phyloP scores from a whole-genome alignment of 176 grass and related monocot species.

The Rhynchospora pubera region DNA sequence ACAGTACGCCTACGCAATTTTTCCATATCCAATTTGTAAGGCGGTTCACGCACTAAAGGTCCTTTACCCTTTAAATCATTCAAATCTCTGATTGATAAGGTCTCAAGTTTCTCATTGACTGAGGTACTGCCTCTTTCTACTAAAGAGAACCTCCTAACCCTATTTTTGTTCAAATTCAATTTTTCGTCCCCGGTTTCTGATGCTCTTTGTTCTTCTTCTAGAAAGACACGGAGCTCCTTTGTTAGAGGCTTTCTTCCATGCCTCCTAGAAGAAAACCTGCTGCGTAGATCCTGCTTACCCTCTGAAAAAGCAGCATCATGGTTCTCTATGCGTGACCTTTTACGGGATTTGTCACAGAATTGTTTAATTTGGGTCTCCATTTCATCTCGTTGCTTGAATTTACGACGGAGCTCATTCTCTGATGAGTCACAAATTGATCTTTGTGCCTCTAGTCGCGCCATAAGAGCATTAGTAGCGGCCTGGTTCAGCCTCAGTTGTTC shows the following conservation, averaged over 20 bases:
- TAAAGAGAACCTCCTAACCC: slow-evolving; percentile 22
- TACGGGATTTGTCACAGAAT: slow-evolving; percentile 49
- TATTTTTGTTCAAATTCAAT: slow-evolving; percentile 2
- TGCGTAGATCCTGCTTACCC: slow-evolving; percentile 35
- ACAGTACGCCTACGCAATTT: background rate
- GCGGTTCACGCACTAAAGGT: background rate
- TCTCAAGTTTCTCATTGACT: slow-evolving; percentile 13
- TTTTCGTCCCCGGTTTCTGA: slow-evolving; percentile 38
- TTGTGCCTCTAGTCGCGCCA: slow-evolving; percentile 89
- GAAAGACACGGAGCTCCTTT: slow-evolving; percentile 64
- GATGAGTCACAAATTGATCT: slow-evolving; percentile 81
- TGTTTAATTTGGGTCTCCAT: slow-evolving; percentile 65
- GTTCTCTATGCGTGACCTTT: slow-evolving; percentile 73
- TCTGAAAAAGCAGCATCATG: slow-evolving; percentile 22
- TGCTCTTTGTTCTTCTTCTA: slow-evolving; percentile 69
- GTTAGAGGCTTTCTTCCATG: slow-evolving; percentile 41
- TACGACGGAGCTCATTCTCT: slow-evolving; percentile 72
- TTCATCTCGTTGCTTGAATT: slow-evolving; percentile 74
- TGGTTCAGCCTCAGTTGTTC: slow-evolving; percentile 91
- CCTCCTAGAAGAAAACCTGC: slow-evolving; percentile 33
- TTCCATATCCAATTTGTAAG: slow-evolving; percentile 8
- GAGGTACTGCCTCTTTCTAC: slow-evolving; percentile 1
- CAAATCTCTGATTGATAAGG: slow-evolving; percentile 2
- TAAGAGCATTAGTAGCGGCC: slow-evolving; percentile 58
- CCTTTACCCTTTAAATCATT: slow-evolving; percentile 19